Base-by-base conservation (phyloP, 257 asterid genomes). In the Solanum clarkiae region DNA sequence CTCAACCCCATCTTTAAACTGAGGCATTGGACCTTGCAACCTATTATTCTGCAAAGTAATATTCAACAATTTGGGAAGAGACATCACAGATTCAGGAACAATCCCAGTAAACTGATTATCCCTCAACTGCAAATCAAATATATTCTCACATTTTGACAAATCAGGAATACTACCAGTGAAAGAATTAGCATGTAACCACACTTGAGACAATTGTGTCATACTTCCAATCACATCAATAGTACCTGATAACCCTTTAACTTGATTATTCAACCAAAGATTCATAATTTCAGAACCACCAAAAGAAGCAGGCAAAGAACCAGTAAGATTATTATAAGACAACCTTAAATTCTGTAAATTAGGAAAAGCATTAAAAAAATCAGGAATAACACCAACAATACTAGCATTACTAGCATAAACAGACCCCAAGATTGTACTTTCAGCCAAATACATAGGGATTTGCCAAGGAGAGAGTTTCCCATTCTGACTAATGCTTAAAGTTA, bases 111-210 rank as follows among this genome's bases (percentile, higher is more conserved):
- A 89, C 47, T 84, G 89, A 74, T 95, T 95, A 17, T 93, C 98
- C 93, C 98, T 94, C 60, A 96, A 83, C 90, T 93, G 97, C 91
- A 96, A 89, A 89, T 96, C 98, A 16, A 90, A 89, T 80, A 96
- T 80, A 87, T 85, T 89, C 22, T 86, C 70, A 74, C 99, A 95
- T 7, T 91, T 89, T 0, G 99, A 93, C 59, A 96, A 84, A 87
- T 96, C 98, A 2, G 99, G 99, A 29, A 96, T 91, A 77, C 91
- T 93, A 14, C 98, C 99, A 0, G 97, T 77, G 80, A 96, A 96
- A 8, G 88, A 44, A 85, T 96, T 96, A 0, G 90, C 92, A 24
- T 96, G 98, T 40, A 96, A 82, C 99, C 98, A 95, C 26, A 92
- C 99, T 91, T 92, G 97, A 36, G 86, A 81, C 55, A 94, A 72